Percentiles rank a stretch among this genome's conserved stretches.
These are phyloP conservation scores for Microsporum audouinii DNA, from an alignment of 2,329 filamentous ascomycete genomes.

Conservation along the genomic window DNA sequence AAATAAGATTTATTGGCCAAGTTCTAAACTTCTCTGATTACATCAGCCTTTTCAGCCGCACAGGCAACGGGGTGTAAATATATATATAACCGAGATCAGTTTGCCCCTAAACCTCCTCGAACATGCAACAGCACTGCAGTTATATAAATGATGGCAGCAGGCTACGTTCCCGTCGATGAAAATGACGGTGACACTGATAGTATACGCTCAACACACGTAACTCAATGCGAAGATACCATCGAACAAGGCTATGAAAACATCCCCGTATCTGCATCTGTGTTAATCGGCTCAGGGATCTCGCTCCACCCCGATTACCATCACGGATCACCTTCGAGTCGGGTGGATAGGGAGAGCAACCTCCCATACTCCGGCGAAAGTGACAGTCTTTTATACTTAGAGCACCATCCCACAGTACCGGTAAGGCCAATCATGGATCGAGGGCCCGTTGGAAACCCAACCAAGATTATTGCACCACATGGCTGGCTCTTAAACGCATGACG, in stretches of 20 bases:
- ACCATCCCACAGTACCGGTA: background rate
- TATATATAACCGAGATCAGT: background rate
- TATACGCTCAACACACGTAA: background rate
- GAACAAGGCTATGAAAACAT: background rate
- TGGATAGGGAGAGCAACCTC: background rate
- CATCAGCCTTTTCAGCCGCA: background rate
- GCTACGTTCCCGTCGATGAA: constrained; percentile 14
- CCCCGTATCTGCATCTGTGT: background rate
- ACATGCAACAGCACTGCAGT: background rate
- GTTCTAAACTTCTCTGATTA: background rate
- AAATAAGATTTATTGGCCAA: background rate
- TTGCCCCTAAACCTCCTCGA: background rate
- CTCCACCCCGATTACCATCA: background rate
- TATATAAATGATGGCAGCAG: constrained; percentile 10
- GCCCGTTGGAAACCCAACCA: background rate
- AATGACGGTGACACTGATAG: constrained; percentile 11
- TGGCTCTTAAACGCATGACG: background rate
- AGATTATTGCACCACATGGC: background rate
- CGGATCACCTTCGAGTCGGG: background rate
- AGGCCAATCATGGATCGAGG: background rate
- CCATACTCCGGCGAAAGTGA: background rate
- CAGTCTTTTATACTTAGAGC: background rate
- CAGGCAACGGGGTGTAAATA: background rate
- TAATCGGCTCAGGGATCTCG: background rate
- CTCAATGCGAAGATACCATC: background rate